phyloP scores from a whole-genome alignment of 164 flowering plant genomes.

The Echeveria elegans region DNA sequence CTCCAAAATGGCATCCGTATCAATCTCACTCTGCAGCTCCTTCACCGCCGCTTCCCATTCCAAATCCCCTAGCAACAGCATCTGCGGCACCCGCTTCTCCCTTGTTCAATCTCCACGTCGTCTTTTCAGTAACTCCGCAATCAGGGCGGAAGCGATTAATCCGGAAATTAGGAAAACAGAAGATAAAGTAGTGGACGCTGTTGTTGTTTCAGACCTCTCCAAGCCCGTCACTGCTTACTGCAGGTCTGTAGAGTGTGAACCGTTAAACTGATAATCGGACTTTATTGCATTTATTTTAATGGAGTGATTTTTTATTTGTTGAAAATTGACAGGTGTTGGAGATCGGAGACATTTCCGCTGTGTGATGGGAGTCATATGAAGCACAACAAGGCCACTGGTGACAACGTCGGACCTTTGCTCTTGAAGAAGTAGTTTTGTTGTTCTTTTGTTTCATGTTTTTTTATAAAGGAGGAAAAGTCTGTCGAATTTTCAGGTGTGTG shows the following conservation, averaged over 20 bases:
- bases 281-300: too few species aligned
- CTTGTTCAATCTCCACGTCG: neutral
- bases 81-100: neutral
- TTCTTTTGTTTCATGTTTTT: neutral
- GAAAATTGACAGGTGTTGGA: conserved; percentile 73
- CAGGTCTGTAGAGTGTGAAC: conserved; percentile 58
- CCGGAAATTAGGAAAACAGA: conserved; percentile 70
- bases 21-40: neutral
- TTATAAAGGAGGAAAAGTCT: neutral
- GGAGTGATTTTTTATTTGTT: too few species aligned
- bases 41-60: neutral
- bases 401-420: conserved; percentile 88
- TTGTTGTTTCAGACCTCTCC: conserved; percentile 58
- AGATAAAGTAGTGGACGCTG: conserved; percentile 79
- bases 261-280: too few species aligned
- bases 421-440: conserved; percentile 46
- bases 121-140: conserved; percentile 13
- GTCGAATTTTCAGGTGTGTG: too few species aligned
- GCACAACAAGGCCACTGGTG: conserved; percentile 92
- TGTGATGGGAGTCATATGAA: conserved; percentile 91
- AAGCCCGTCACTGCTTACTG: conserved; percentile 91
- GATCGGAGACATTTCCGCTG: conserved; percentile 84
- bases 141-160: conserved; percentile 63
- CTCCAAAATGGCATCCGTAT: neutral
- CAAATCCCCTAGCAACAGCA: neutral